Evolutionary conservation across 331 rosid genomes (phyloP).

Genomic region (Malus hybrid): DNA sequence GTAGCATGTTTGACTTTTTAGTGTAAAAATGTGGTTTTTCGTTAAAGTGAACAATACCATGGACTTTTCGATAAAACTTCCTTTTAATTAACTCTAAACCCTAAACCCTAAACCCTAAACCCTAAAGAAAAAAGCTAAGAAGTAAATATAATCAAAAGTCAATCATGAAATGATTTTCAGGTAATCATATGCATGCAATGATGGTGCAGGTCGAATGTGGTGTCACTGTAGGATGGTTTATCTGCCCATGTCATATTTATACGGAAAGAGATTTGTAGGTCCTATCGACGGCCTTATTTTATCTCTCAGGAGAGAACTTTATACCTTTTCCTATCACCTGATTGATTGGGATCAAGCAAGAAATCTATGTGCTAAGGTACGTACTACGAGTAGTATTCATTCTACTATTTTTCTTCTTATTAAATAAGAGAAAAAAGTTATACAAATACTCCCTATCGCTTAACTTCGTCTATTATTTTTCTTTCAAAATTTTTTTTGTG

Average conservation of each 20-base stretch:
- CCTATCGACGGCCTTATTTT: slow-evolving; percentile 20
- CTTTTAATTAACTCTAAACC: no score
- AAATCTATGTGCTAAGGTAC: slow-evolving; percentile 40
- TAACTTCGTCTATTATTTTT: no score
- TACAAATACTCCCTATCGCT: no score
- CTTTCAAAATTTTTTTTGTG: neutral
- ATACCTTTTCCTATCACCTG: slow-evolving; percentile 32
- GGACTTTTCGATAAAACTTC: no score
- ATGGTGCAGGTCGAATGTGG: slow-evolving; percentile 55
- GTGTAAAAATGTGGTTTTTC: no score
- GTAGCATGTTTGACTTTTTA: no score
- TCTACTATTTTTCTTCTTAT: no score
- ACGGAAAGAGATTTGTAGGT: slow-evolving; percentile 46
- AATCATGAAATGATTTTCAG: neutral
- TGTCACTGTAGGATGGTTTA: slow-evolving; percentile 52
- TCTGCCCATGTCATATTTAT: slow-evolving; percentile 54
- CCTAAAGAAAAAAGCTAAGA: no score
- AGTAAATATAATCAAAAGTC: neutral
- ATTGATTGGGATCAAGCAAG: slow-evolving; percentile 40
- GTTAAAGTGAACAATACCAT: no score
- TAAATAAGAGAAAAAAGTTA: neutral
- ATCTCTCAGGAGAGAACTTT: slow-evolving; percentile 45
- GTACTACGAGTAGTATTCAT: neutral
- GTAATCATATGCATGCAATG: no score
- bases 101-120: no score